Percentiles rank a stretch among this genome's conserved stretches.
Evolutionary conservation across 1,284 basidiomycete species (phyloP).

Genomic region (Polyporus tsugae): DNA sequence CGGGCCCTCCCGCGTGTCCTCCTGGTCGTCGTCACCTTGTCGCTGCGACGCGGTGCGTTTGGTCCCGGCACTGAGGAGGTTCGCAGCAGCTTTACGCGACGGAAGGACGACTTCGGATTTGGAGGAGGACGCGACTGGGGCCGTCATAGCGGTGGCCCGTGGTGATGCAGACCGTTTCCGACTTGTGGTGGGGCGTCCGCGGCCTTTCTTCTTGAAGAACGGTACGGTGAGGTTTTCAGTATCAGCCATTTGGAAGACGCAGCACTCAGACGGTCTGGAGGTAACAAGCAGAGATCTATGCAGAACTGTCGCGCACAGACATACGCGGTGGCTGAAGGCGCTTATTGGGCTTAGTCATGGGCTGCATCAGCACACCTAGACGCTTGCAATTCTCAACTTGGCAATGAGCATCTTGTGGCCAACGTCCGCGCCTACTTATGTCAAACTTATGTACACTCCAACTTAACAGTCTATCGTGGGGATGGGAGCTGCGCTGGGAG

Average conservation of each 20-base stretch:
- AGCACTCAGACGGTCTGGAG: not conserved
- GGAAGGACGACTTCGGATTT: constrained; percentile 81
- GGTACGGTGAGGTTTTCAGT: constrained; percentile 64
- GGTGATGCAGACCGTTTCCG: constrained; percentile 79
- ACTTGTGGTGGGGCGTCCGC: constrained; percentile 73
- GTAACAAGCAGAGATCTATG: constrained; percentile 2
- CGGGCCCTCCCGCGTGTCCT: constrained; percentile 66
- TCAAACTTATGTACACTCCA: no score
- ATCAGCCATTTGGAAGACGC: constrained; percentile 44
- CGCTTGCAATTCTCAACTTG: not conserved
- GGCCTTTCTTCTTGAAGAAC: constrained; percentile 91
- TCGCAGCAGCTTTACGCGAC: constrained; percentile 67
- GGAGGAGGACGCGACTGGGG: constrained; percentile 48
- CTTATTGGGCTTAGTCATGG: constrained; percentile 25
- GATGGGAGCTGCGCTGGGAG: not conserved
- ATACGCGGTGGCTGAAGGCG: constrained; percentile 23
- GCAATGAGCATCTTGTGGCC: not conserved
- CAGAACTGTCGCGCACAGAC: not conserved
- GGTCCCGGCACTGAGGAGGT: constrained; percentile 85
- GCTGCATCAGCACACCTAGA: constrained; percentile 13
- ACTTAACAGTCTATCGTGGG: not conserved
- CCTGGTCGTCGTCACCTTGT: constrained; percentile 42
- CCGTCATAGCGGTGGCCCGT: constrained; percentile 42
- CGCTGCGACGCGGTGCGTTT: constrained; percentile 78
- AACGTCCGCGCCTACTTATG: not conserved